phyloP scores from a whole-genome alignment of 2,329 filamentous ascomycete genomes.

The Epichloe gansuensis region DNA sequence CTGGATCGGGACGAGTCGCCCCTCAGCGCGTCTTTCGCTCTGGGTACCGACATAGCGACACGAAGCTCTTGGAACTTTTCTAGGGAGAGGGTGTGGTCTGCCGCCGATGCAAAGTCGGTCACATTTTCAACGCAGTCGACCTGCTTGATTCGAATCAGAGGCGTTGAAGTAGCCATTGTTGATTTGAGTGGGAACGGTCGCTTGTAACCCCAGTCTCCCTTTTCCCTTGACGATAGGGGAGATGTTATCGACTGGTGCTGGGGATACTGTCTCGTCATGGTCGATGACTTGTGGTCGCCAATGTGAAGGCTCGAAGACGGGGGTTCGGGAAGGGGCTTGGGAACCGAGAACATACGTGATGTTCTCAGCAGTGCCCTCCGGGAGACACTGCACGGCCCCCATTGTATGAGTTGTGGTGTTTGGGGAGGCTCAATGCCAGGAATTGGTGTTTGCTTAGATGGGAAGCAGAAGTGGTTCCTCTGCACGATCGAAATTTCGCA shows the following conservation, averaged over 20 bases:
- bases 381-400: conserved; percentile 36
- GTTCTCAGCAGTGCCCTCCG: conserved; percentile 62
- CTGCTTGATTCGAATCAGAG: conserved; percentile 62
- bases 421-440: conserved; percentile 18
- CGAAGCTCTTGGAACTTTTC: conserved; percentile 78
- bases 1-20: conserved; percentile 7
- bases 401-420: conserved; percentile 18
- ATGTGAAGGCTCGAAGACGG: conserved; percentile 30
- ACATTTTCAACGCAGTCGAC: conserved; percentile 80
- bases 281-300: conserved; percentile 24
- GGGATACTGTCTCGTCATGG: conserved; percentile 61
- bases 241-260: conserved; percentile 74
- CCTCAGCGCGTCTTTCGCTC: conserved; percentile 11
- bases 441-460: conserved; percentile 6
- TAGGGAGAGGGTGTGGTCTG: conserved; percentile 69
- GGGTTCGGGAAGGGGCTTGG: conserved; percentile 58
- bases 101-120: conserved; percentile 76
- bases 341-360: conserved; percentile 83
- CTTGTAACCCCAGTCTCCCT: conserved; percentile 91
- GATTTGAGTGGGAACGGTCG: conserved; percentile 66
- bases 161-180: conserved; percentile 59
- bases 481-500: conserved; percentile 18
- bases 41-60: conserved; percentile 52
- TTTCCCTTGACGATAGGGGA: conserved; percentile 55
- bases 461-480: conserved; percentile 3